Evolutionary conservation across 2,329 filamentous ascomycete species (phyloP).

Genomic region (Monosporascus sp.): DNA sequence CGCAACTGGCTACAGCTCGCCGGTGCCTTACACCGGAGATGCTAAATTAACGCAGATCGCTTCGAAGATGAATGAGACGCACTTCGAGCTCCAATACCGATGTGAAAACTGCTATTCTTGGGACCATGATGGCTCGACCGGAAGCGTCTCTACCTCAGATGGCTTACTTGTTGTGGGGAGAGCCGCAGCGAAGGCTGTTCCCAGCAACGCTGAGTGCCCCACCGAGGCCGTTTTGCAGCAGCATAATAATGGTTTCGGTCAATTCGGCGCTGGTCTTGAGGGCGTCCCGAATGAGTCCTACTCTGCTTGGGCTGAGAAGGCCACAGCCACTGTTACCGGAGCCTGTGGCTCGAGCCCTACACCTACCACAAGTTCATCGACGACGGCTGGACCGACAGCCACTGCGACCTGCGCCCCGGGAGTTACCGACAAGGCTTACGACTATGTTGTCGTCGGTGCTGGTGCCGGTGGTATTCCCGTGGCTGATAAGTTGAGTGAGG

Average conservation of each 20-base stretch:
- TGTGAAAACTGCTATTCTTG: constrained; percentile 55
- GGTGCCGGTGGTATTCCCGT: constrained; percentile 56
- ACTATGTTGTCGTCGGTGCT: constrained; percentile 57
- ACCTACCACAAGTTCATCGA: constrained; percentile 10
- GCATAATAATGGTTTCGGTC: constrained; percentile 48
- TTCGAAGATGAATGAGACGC: constrained; percentile 49
- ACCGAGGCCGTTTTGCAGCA: constrained; percentile 42
- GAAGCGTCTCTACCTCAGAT: constrained; percentile 37
- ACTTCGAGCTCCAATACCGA: constrained; percentile 59
- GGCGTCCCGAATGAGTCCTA: constrained; percentile 32
- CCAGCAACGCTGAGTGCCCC: constrained; percentile 36
- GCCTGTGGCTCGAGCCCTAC: constrained; percentile 24
- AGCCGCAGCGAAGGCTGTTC: constrained; percentile 42
- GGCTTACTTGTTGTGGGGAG: constrained; percentile 48
- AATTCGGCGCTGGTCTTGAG: constrained; percentile 40
- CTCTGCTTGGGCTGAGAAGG: constrained; percentile 37
- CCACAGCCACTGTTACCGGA: constrained; percentile 33
- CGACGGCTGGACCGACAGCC: constrained; percentile 16
- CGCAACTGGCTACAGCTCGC: constrained; percentile 53
- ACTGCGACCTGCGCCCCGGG: constrained; percentile 14
- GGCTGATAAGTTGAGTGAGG: constrained; percentile 57
- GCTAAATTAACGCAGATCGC: constrained; percentile 59
- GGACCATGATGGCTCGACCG: constrained; percentile 43
- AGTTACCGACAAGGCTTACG: constrained; percentile 39
- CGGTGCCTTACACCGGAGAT: constrained; percentile 54